Evolutionary conservation across 352 stramenopile genomes (phyloP).

Genomic region (Saprolegnia diclina): DNA sequence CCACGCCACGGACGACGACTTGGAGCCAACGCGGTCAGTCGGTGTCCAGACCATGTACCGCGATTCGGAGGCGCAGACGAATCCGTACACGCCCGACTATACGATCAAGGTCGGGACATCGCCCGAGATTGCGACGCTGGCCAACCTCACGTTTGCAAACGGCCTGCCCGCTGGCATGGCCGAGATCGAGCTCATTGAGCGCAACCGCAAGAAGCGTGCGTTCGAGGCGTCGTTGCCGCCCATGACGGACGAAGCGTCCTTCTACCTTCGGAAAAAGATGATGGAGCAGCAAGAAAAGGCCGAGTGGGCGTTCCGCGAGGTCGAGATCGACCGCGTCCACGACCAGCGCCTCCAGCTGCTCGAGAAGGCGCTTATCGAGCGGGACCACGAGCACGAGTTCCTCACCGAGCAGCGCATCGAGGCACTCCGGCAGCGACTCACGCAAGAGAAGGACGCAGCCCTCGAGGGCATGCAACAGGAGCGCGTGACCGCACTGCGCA

Average conservation of each 20-base stretch:
- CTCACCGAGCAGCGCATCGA: conserved; percentile 90
- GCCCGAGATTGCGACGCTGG: conserved; percentile 83
- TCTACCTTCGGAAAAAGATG: conserved; percentile 85
- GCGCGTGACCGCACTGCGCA: conserved; percentile 83
- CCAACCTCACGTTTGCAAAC: conserved; percentile 52
- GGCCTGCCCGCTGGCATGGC: conserved; percentile 73
- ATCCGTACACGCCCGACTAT: conserved; percentile 91
- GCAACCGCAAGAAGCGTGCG: conserved; percentile 74
- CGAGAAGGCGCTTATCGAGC: conserved; percentile 72
- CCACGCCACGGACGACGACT: conserved; percentile 33
- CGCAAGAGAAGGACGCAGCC: conserved; percentile 71
- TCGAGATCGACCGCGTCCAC: conserved; percentile 84
- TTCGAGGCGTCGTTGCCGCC: conserved; percentile 87
- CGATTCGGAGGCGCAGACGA: conserved; percentile 91
- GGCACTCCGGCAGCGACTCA: conserved; percentile 65
- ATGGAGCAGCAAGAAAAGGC: conserved; percentile 89
- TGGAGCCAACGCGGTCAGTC: conserved; percentile 52
- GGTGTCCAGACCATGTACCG: conserved; percentile 89
- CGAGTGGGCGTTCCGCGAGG: conserved; percentile 84
- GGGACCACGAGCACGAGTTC: conserved; percentile 87
- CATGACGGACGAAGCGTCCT: conserved; percentile 92
- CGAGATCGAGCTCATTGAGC: conserved; percentile 89
- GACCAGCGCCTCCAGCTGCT: conserved; percentile 73
- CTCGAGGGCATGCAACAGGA: conserved; percentile 79
- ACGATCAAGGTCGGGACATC: conserved; percentile 56